A percentile compares a stretch with the other conserved stretches of the same genome.
Evolutionary conservation across 176 grass and related monocot genomes (phyloP).

Genomic region (Oryza brachyantha): DNA sequence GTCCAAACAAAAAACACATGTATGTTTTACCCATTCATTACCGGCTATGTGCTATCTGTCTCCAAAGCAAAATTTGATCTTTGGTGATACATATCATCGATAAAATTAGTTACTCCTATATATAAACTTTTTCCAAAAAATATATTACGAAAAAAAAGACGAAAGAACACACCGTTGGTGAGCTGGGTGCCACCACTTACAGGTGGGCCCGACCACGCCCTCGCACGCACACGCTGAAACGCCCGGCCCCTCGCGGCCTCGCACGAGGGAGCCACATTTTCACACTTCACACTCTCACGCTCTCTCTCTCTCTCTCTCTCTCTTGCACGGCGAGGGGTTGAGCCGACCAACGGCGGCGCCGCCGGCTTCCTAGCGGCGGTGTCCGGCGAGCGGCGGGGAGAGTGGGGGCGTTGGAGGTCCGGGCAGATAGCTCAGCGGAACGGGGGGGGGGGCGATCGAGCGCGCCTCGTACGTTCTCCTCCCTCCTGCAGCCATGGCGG

Average conservation of each 20-base stretch:
- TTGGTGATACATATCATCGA: too few species aligned
- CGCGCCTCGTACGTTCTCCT: background rate
- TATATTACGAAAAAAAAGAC: too few species aligned
- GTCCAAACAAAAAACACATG: too few species aligned
- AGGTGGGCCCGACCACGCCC: constrained; percentile 14
- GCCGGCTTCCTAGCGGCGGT: background rate
- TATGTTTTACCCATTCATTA: too few species aligned
- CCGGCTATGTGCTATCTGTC: too few species aligned
- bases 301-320: background rate
- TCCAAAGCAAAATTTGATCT: too few species aligned
- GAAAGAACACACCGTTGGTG: too few species aligned
- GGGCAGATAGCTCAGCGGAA: background rate
- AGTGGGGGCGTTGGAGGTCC: background rate
- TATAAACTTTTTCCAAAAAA: too few species aligned
- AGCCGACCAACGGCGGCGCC: background rate
- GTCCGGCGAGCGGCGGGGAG: background rate
- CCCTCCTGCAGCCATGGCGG: constrained; percentile 23
- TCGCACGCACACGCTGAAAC: background rate
- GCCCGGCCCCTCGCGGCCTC: constrained; percentile 8
- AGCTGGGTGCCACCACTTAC: background rate
- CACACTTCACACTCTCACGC: background rate
- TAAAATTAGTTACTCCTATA: too few species aligned
- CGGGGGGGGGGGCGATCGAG: constrained; percentile 3
- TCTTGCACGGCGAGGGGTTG: constrained; percentile 2
- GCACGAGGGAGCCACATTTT: constrained; percentile 31